These are phyloP conservation scores for Thalassiosira delicatula DNA, from an alignment of 352 stramenopile species.

Conservation along the genomic window DNA sequence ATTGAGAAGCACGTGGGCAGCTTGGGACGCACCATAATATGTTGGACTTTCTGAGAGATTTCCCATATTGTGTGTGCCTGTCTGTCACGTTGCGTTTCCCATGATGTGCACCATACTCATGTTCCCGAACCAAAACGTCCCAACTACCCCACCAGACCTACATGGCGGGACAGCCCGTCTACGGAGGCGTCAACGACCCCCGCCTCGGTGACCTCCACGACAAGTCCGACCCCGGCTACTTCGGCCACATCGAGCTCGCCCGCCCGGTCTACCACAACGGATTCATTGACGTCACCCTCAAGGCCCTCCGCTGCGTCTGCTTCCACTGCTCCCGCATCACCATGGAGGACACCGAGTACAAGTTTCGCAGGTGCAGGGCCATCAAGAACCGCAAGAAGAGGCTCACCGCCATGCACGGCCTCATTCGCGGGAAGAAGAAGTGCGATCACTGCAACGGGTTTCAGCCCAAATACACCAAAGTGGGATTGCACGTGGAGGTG, in stretches of 20 bases:
- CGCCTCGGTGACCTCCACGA: slow-evolving; percentile 86
- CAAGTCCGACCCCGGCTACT: slow-evolving; percentile 96
- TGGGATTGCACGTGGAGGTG: slow-evolving; percentile 96
- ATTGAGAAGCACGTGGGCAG: too few relatives aligned
- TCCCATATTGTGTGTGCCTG: too few relatives aligned
- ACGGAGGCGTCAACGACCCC: slow-evolving; percentile 85
- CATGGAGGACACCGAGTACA: slow-evolving; percentile 81
- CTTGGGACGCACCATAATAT: too few relatives aligned
- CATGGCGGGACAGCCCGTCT: slow-evolving; percentile 92
- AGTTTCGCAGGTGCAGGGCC: slow-evolving; percentile 93
- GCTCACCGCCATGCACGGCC: too few relatives aligned
- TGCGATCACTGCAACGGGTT: slow-evolving; percentile 96
- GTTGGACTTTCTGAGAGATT: too few relatives aligned
- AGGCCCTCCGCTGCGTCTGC: slow-evolving; percentile 97
- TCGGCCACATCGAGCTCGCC: slow-evolving; percentile 98
- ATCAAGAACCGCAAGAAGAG: slow-evolving; percentile 96
- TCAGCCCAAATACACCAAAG: slow-evolving; percentile 97
- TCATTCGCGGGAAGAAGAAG: too few relatives aligned
- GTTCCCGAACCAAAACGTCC: too few relatives aligned
- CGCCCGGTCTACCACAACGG: slow-evolving; percentile 98
- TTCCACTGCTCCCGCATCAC: slow-evolving; percentile 98
- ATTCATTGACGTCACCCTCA: slow-evolving; percentile 92
- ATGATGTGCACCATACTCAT: too few relatives aligned
- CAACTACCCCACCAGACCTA: too few relatives aligned
- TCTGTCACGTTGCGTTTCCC: too few relatives aligned